Conservation (phyloP, 1,284 basidiomycete genomes). For the Violaceomyces palustris region DNA sequence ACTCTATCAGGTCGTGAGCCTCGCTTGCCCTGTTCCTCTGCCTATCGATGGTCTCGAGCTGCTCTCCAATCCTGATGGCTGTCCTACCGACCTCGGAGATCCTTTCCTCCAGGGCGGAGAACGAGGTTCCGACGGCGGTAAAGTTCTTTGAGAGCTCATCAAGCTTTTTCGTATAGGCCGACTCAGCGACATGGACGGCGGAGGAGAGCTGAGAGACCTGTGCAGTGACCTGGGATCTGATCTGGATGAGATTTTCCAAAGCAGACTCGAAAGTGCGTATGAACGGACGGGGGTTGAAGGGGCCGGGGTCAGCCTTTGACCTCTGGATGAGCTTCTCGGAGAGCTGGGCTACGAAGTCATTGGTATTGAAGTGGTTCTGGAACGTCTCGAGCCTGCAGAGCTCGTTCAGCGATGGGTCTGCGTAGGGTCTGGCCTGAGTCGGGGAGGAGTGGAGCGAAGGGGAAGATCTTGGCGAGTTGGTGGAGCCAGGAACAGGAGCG, state of each 20-base stretch:
- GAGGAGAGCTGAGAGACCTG: slow-evolving; percentile 87
- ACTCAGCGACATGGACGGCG: slow-evolving; percentile 79
- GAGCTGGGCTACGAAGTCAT: slow-evolving; percentile 77
- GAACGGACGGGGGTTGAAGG: slow-evolving; percentile 90
- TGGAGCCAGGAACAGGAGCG: not conserved
- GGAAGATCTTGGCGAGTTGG: not conserved
- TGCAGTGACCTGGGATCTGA: slow-evolving; percentile 79
- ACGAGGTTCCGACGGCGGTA: slow-evolving; percentile 57
- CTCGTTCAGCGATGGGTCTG: slow-evolving; percentile 62
- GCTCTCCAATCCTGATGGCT: slow-evolving; percentile 85
- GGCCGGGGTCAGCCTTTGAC: slow-evolving; percentile 74
- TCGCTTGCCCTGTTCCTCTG: slow-evolving; percentile 88
- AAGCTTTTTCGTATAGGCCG: slow-evolving; percentile 91
- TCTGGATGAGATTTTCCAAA: slow-evolving; percentile 75
- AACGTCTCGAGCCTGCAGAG: slow-evolving; percentile 66
- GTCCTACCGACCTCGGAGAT: slow-evolving; percentile 93
- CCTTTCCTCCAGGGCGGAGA: slow-evolving; percentile 41
- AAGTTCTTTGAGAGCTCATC: slow-evolving; percentile 85
- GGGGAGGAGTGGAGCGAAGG: slow-evolving; percentile 7
- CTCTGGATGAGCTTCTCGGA: slow-evolving; percentile 79
- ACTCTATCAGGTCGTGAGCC: slow-evolving; percentile 88
- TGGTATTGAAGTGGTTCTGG: slow-evolving; percentile 76
- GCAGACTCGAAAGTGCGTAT: slow-evolving; percentile 84
- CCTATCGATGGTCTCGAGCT: slow-evolving; percentile 89
- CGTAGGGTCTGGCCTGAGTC: slow-evolving; percentile 21